Conservation (phyloP, 2,329 filamentous ascomycete species). For the Neopestalotiopsis sp. region DNA sequence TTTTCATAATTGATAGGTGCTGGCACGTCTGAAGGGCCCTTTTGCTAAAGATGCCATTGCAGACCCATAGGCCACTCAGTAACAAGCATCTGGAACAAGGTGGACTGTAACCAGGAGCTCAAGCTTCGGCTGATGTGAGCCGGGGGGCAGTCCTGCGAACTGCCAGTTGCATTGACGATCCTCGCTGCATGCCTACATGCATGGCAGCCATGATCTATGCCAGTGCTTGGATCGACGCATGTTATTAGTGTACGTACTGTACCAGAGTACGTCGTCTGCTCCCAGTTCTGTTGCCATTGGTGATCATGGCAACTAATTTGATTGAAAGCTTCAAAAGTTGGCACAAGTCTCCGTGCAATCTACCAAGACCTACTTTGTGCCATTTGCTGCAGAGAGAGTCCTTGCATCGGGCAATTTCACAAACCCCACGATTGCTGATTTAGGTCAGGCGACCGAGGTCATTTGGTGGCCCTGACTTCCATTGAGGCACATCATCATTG, state of each 20-base stretch:
- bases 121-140: not conserved
- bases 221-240: not conserved
- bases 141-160: not conserved
- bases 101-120: not conserved
- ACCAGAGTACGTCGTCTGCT: not conserved
- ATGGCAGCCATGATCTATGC: not conserved
- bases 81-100: not conserved
- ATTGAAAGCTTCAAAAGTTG: not conserved
- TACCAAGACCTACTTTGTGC: not conserved
- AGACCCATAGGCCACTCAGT: not conserved
- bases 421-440: slow-evolving; percentile 6
- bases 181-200: not conserved
- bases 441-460: slow-evolving; percentile 10
- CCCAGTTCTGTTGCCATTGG: not conserved
- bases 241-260: not conserved
- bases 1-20: not conserved
- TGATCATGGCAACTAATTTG: not conserved
- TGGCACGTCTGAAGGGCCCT: not conserved
- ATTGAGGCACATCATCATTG: slow-evolving; percentile 14
- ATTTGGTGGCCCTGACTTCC: slow-evolving; percentile 1
- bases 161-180: not conserved
- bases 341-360: not conserved
- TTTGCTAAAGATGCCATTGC: not conserved
- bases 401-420: slow-evolving; percentile 3
- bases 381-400: not conserved